Base-by-base conservation (phyloP, 1,284 basidiomycete species). In the Ceratobasidium sp. region DNA sequence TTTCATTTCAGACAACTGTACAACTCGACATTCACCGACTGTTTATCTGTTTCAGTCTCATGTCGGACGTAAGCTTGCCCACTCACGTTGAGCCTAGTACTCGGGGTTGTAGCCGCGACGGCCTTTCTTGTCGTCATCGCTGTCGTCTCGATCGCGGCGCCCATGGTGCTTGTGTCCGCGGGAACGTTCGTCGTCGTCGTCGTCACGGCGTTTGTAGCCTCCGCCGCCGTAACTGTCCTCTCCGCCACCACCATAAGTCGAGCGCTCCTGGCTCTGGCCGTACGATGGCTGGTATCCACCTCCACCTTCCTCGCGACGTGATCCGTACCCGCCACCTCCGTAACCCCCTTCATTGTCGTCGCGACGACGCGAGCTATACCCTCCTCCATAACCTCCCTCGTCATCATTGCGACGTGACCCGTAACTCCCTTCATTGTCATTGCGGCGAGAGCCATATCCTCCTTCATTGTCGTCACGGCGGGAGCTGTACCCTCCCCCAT, bases 81-180 rank as follows among this genome's bases (percentile, higher is more conserved):
- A 52, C 66, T 68, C 12, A 50, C 66, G 14, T 14, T n/a, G 23
- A 3, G 16, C 33, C 38, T 75, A 75, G 50, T 75, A 66, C 4
- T 55, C 50, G n/a, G 73, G 73, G 38, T 66, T 66, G 46, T 75
- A 75, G 16, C 62, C 73, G 14, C 65, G 71, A 30, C 64, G 64
- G 16, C 77, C 78, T 46, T 70, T 18, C 52, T 59, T 62, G 20
- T 79, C 78, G 69, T 75, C 87, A 52, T 86, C 83, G 33, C 81
- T 80, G 33, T 81, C 81, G 48, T 76, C 77, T 35, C 77, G 64
- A 64, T 81, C n/a, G 30, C 33, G 62, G 59, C 62, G 73, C 16
- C 73, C 41, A 18, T 48, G 50, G 55, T 8, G 44, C 14, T 23
- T 23, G 30, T 33, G 50, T 35, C 20, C 12, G n/a, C 16, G 48